Conservation (phyloP, 306 rosid species). For the Styphnolobium japonicum region DNA sequence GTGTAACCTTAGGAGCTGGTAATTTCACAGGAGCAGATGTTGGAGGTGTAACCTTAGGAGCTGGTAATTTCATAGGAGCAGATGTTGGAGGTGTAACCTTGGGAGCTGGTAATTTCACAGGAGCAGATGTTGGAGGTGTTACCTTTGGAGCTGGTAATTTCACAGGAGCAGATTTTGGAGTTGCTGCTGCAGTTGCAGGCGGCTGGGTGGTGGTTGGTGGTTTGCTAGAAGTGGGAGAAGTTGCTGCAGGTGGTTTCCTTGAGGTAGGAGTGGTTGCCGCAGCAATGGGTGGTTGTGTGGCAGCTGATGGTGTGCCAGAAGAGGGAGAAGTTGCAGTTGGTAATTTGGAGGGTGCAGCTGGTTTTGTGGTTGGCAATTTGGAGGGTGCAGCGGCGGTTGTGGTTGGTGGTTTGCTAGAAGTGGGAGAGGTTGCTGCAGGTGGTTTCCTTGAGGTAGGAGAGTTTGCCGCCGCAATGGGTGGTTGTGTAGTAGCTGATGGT, state of each 20-base stretch:
- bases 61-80: neutral
- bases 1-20: neutral
- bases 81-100: conserved; percentile 7
- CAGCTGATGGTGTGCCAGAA: neutral
- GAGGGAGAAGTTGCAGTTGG: conserved; percentile 16
- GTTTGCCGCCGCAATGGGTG: conserved; percentile 3
- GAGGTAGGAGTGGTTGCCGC: conserved; percentile 4
- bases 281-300: conserved; percentile 7
- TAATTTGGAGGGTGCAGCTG: conserved; percentile 20
- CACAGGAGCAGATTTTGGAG: conserved; percentile 5
- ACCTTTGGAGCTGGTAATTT: neutral
- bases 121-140: conserved; percentile 17
- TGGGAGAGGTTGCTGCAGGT: conserved; percentile 17
- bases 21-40: neutral
- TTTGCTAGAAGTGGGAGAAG: conserved; percentile 11
- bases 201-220: neutral
- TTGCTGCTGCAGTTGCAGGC: neutral
- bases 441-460: conserved; percentile 1
- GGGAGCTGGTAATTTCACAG: conserved; percentile 15
- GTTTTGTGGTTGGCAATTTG: neutral
- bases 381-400: neutral
- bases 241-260: conserved; percentile 1
- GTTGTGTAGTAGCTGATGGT: neutral
- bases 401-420: neutral
- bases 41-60: conserved; percentile 1